A percentile compares a stretch with the other conserved stretches of the same genome.
Conservation (phyloP, 768 basidiomycete genomes). For the Boletus rex-veris region DNA sequence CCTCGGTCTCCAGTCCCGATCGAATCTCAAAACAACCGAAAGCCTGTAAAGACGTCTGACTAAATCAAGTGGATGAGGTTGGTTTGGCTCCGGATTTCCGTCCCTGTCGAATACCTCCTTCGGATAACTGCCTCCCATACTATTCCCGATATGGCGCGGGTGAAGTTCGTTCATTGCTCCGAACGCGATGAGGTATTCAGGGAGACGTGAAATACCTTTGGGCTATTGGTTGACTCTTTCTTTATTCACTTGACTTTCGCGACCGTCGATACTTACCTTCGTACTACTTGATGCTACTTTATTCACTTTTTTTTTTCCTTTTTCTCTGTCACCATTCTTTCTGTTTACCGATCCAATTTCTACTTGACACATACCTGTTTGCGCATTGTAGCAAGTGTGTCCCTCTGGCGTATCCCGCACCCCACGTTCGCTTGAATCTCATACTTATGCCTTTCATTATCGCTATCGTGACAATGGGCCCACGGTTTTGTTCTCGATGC, state of each 20-base stretch:
- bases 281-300: constrained; percentile 25
- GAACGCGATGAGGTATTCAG: constrained; percentile 6
- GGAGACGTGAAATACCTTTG: constrained; percentile 35
- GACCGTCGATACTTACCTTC: constrained; percentile 25
- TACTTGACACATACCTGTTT: constrained; percentile 28
- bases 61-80: constrained; percentile 42
- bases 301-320: constrained; percentile 29
- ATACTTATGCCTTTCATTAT: constrained; percentile 32
- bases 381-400: constrained; percentile 22
- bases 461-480: constrained; percentile 23
- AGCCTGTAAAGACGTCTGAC: constrained; percentile 30
- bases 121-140: constrained; percentile 5
- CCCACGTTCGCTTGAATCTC: constrained; percentile 31
- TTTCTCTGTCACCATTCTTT: constrained; percentile 26
- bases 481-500: constrained; percentile 24
- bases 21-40: constrained; percentile 33
- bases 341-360: constrained; percentile 33
- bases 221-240: constrained; percentile 63
- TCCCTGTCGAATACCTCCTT: constrained; percentile 8
- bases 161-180: not conserved
- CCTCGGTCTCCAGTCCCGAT: constrained; percentile 16
- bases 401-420: constrained; percentile 23
- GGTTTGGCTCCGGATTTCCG: constrained; percentile 42
- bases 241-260: constrained; percentile 46
- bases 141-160: constrained; percentile 10